A percentile compares a stretch with the other conserved stretches of the same genome.
These are phyloP conservation scores for Malus hybrid DNA, from an alignment of 331 rosid species.

Conservation along the genomic window DNA sequence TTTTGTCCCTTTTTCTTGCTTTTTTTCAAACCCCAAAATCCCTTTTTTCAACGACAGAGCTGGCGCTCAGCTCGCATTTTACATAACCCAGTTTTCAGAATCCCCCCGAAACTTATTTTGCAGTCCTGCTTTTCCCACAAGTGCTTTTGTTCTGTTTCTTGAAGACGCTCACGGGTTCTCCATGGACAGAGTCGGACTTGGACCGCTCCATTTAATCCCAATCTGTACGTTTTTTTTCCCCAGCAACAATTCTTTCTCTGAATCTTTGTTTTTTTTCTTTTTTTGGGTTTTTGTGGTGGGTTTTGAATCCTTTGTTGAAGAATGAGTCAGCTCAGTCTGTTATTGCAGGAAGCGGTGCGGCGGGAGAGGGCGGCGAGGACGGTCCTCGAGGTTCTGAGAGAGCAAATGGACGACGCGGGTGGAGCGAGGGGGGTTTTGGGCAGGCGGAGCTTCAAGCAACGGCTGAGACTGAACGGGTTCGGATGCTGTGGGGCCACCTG, in stretches of 20 bases:
- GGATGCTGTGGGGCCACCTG: conserved; percentile 82
- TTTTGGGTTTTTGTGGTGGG: not conserved
- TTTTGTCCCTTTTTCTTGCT: conserved; percentile 29
- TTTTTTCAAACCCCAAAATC: conserved; percentile 9
- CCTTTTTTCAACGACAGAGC: conserved; percentile 5
- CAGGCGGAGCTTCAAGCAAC: conserved; percentile 60
- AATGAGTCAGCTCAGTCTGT: conserved; percentile 71
- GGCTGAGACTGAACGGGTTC: conserved; percentile 60
- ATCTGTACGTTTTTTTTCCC: conserved; percentile 9
- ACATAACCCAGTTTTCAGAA: not conserved
- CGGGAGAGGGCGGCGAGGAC: conserved; percentile 54
- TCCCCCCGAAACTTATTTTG: not conserved
- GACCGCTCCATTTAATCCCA: conserved; percentile 19
- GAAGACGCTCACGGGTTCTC: conserved; percentile 53
- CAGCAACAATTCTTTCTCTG: not conserved
- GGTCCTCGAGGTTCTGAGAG: conserved; percentile 49
- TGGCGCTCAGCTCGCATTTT: conserved; percentile 7
- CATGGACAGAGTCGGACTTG: conserved; percentile 14
- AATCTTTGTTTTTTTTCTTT: not conserved
- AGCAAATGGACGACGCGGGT: conserved; percentile 69
- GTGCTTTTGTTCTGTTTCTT: conserved; percentile 18
- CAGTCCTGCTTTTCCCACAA: not conserved
- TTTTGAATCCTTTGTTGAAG: conserved; percentile 7
- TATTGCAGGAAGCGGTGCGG: conserved; percentile 64
- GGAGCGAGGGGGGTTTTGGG: conserved; percentile 18